These are phyloP conservation scores for Haplosporangium sp. DNA, from an alignment of 371 early-diverging fungal genomes.

Conservation along the genomic window DNA sequence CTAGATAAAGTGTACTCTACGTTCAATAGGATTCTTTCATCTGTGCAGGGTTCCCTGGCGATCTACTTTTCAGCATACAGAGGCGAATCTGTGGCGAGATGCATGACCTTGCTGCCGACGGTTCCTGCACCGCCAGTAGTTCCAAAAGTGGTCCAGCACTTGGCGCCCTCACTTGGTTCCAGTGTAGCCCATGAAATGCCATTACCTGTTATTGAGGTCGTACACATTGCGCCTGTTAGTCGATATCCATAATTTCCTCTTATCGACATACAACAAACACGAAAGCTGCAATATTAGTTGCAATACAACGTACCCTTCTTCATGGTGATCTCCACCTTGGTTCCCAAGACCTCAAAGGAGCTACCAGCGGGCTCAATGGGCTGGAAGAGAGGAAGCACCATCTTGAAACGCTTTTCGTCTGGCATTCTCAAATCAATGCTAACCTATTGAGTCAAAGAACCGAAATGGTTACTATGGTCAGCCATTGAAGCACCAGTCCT, in stretches of 20 bases:
- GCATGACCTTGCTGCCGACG: conserved; percentile 71
- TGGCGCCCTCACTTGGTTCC: conserved; percentile 74
- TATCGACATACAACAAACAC: neutral
- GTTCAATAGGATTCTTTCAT: no score
- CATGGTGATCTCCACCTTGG: conserved; percentile 89
- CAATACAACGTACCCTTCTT: conserved; percentile 68
- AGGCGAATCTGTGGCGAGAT: conserved; percentile 56
- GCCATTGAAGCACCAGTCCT: neutral
- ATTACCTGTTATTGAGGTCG: conserved; percentile 57
- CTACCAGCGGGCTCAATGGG: conserved; percentile 76
- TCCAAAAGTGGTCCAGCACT: conserved; percentile 90
- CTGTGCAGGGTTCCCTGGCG: neutral
- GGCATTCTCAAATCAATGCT: conserved; percentile 63
- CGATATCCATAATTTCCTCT: neutral
- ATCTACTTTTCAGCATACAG: conserved; percentile 53
- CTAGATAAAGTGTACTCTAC: no score
- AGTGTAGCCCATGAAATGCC: conserved; percentile 90
- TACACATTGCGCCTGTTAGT: neutral
- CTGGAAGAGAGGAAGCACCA: conserved; percentile 73
- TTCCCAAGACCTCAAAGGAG: conserved; percentile 78
- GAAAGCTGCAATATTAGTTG: neutral
- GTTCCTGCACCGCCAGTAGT: conserved; percentile 67
- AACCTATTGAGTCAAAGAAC: conserved; percentile 42
- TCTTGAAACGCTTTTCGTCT: conserved; percentile 72
- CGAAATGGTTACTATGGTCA: conserved; percentile 1